Conservation (phyloP, 179 eudicot species). For the Spergularia azorica region DNA sequence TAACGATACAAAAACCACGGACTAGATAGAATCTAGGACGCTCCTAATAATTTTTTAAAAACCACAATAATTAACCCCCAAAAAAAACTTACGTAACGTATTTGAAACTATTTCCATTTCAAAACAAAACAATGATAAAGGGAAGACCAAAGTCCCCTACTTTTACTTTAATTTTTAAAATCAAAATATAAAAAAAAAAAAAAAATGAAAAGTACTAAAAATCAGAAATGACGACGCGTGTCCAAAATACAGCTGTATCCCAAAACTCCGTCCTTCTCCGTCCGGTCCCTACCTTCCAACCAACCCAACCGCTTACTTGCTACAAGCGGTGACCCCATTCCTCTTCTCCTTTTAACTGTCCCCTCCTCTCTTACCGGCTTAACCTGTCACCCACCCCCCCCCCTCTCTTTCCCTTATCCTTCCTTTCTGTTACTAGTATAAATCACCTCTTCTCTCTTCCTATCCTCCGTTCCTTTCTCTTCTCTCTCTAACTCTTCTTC, state of each 20-base stretch:
- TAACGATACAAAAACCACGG: constrained; percentile 19
- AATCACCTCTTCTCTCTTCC: constrained; percentile 15
- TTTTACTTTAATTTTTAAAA: neutral
- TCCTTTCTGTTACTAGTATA: constrained; percentile 27
- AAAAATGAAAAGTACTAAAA: neutral
- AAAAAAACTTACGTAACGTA: constrained; percentile 22
- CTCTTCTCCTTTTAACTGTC: neutral
- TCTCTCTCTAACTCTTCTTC: neutral
- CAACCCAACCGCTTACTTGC: constrained; percentile 36
- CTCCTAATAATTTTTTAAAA: neutral
- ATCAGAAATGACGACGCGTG: constrained; percentile 31
- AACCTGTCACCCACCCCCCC: constrained; percentile 29
- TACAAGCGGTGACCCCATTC: constrained; percentile 25
- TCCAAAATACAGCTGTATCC: constrained; percentile 46
- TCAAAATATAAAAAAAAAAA: neutral
- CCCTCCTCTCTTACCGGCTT: constrained; percentile 31
- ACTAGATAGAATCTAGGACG: neutral
- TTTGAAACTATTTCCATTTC: neutral
- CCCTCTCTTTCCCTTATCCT: neutral
- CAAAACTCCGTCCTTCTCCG: constrained; percentile 29
- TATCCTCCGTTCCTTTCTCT: constrained; percentile 14
- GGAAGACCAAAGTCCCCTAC: neutral
- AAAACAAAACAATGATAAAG: neutral
- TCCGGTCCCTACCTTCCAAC: constrained; percentile 35
- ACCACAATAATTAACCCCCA: constrained; percentile 3